These are phyloP conservation scores for Blastobotrys terrestris DNA, from an alignment of 805 yeast species.

Conservation along the genomic window DNA sequence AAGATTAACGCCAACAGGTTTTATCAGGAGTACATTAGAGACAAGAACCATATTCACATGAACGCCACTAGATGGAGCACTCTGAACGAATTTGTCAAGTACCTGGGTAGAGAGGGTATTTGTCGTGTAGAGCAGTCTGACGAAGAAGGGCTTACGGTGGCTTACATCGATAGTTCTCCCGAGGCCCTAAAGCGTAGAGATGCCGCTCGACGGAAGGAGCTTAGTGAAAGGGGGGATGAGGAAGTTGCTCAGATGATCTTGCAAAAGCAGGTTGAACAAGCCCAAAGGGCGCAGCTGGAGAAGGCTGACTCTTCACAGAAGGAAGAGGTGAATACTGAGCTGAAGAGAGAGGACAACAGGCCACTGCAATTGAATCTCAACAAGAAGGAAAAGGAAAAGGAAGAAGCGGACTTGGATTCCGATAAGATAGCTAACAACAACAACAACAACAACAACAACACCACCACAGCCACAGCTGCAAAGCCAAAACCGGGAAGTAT, in stretches of 20 bases:
- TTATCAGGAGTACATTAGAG: conserved; percentile 83
- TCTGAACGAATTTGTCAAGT: conserved; percentile 59
- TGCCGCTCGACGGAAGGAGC: conserved; percentile 33
- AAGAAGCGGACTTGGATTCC: background rate
- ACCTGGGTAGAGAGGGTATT: conserved; percentile 50
- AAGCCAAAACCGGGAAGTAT: background rate
- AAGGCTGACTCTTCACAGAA: background rate
- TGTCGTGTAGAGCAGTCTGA: conserved; percentile 43
- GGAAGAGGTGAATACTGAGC: background rate
- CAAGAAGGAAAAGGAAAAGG: background rate
- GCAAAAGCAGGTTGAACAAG: conserved; percentile 49
- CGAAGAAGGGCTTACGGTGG: conserved; percentile 38
- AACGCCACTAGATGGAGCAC: conserved; percentile 80
- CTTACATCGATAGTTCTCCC: conserved; percentile 52
- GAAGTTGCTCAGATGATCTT: conserved; percentile 39
- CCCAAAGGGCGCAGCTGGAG: conserved; percentile 21
- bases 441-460: background rate
- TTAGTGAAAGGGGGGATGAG: conserved; percentile 40
- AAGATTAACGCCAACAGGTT: conserved; percentile 72
- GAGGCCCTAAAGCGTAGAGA: conserved; percentile 40
- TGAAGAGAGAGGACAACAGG: background rate
- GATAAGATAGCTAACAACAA: too few relatives aligned
- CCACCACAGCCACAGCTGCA: background rate
- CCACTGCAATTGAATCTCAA: background rate
- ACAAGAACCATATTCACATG: conserved; percentile 82